phyloP scores from a whole-genome alignment of 1,284 basidiomycete species.

The Cutaneotrichosporon spelunceum region DNA sequence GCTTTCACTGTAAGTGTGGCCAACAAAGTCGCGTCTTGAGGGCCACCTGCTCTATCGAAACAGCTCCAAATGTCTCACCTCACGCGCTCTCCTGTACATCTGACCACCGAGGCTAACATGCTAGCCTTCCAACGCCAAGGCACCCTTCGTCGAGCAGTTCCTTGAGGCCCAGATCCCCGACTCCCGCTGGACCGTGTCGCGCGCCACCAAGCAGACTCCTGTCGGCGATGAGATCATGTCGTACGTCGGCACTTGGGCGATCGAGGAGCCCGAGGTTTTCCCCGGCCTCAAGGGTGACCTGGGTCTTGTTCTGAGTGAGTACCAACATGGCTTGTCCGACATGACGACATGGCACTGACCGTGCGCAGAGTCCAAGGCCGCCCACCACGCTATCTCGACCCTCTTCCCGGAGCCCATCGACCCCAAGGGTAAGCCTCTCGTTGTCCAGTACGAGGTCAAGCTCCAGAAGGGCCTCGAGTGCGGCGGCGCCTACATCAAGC shows the following conservation, averaged over 20 bases:
- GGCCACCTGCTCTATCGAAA: not conserved
- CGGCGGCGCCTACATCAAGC: conserved; percentile 98
- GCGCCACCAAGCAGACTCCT: conserved; percentile 95
- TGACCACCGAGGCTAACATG: not conserved
- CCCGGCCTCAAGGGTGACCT: conserved; percentile 71
- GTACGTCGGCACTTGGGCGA: conserved; percentile 95
- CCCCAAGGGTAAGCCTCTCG: conserved; percentile 82
- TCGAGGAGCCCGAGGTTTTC: conserved; percentile 79
- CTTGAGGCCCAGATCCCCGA: conserved; percentile 62
- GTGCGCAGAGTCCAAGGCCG: conserved; percentile 52
- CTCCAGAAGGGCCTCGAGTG: conserved; percentile 99
- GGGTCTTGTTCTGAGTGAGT: conserved; percentile 75
- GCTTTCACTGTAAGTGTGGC: conserved; percentile 44
- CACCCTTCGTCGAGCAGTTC: conserved; percentile 98
- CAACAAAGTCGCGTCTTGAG: not conserved
- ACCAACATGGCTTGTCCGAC: not conserved
- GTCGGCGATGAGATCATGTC: conserved; percentile 91
- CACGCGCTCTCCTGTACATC: not conserved
- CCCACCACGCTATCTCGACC: conserved; percentile 87
- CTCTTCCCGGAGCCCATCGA: conserved; percentile 71
- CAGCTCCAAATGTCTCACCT: not conserved
- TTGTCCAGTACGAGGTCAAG: conserved; percentile 99
- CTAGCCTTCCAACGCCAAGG: conserved; percentile 76
- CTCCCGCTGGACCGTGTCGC: conserved; percentile 90
- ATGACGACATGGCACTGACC: conserved; percentile 14